Conservation (phyloP, 805 yeast species). For the Candida anglica region DNA sequence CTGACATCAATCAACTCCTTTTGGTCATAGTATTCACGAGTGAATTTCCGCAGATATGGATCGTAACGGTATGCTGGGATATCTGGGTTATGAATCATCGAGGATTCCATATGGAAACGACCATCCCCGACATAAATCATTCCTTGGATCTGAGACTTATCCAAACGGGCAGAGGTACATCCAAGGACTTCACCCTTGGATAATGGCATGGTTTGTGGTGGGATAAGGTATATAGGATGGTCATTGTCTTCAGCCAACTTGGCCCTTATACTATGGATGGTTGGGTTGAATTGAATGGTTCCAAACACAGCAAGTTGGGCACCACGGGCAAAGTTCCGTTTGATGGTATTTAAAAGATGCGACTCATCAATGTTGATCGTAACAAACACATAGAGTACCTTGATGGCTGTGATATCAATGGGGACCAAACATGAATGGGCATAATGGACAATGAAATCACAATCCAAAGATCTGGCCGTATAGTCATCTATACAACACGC, state of each 20-base stretch:
- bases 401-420: slow-evolving; percentile 83
- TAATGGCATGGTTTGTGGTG: slow-evolving; percentile 90
- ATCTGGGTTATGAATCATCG: slow-evolving; percentile 95
- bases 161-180: slow-evolving; percentile 85
- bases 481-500: slow-evolving; percentile 98
- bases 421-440: slow-evolving; percentile 98
- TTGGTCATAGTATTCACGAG: slow-evolving; percentile 85
- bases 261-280: slow-evolving; percentile 73
- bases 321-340: slow-evolving; percentile 62
- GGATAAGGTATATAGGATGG: slow-evolving; percentile 55
- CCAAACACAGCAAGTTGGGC: slow-evolving; percentile 81
- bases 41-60: slow-evolving; percentile 89
- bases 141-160: slow-evolving; percentile 60
- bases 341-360: slow-evolving; percentile 71
- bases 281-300: slow-evolving; percentile 95
- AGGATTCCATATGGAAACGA: slow-evolving; percentile 88
- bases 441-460: slow-evolving; percentile 93
- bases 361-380: slow-evolving; percentile 84
- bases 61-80: slow-evolving; percentile 92
- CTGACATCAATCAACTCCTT: slow-evolving; percentile 74
- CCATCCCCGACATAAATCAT: slow-evolving; percentile 96
- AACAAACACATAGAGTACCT: slow-evolving; percentile 92
- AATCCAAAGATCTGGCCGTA: slow-evolving; percentile 87
- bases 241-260: slow-evolving; percentile 49
- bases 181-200: slow-evolving; percentile 96